phyloP scores from a whole-genome alignment of 345 rosid genomes.

The Zanthoxylum bungeanum region DNA sequence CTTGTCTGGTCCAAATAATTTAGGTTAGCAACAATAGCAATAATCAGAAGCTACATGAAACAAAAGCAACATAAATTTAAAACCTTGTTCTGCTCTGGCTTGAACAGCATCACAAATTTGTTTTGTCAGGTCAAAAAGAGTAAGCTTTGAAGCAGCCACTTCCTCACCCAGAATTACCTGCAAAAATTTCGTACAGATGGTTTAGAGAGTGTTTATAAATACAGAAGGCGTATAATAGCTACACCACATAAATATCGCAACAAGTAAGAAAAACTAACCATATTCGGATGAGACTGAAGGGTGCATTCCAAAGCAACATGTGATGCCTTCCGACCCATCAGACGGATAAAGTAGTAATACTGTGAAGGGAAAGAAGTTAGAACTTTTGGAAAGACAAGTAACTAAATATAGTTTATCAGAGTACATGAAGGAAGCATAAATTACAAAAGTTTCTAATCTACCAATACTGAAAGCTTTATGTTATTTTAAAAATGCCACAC shows the following conservation, averaged over 20 bases:
- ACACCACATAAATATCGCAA: conserved; percentile 2
- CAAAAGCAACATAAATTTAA: conserved; percentile 13
- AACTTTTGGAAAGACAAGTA: conserved; percentile 5
- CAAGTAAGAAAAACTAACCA: conserved; percentile 50
- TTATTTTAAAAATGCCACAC: background rate
- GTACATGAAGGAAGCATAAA: background rate
- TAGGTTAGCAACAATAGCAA: conserved; percentile 21
- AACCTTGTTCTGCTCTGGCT: conserved; percentile 89
- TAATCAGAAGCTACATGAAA: conserved; percentile 7
- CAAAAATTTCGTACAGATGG: conserved; percentile 12
- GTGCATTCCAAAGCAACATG: conserved; percentile 98
- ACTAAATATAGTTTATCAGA: no score
- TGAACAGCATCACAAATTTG: conserved; percentile 97
- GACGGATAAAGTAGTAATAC: conserved; percentile 97
- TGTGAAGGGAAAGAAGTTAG: conserved; percentile 29
- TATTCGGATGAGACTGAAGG: conserved; percentile 96
- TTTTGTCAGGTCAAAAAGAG: conserved; percentile 83
- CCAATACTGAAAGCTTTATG: background rate
- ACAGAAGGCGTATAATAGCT: background rate
- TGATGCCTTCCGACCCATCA: conserved; percentile 96
- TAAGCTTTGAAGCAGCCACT: conserved; percentile 97
- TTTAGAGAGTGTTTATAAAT: background rate
- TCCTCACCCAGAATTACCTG: conserved; percentile 98
- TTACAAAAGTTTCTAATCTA: background rate
- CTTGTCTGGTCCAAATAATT: conserved; percentile 54